Evolutionary conservation across 768 basidiomycete species (phyloP), one percentile per base, ranked within the genome.

Genomic region (Hypholoma fasciculare): DNA sequence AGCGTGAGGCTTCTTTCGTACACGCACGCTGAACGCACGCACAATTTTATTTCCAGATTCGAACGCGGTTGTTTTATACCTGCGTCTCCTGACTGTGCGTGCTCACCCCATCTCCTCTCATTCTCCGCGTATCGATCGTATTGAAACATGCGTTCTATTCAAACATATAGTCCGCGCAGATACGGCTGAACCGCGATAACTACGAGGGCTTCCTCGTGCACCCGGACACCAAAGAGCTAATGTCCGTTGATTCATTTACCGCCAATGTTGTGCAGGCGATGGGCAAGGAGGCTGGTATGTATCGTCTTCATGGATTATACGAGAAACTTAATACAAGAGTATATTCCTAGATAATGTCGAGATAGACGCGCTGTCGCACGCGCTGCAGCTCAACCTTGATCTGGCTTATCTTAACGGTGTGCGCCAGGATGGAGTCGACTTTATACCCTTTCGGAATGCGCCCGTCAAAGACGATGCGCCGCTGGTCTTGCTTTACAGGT

Each of bases 351-450:
- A 96, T 63, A 88, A 96, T 62, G 86, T 89, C 11, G 90, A 93
- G 65, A 89, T 96, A 61, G 81, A 82, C 37, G 94, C 94, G 1
- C 77, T 96, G 11, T 81, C 88, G 16, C 76, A 82, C 36, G 89
- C 87, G 0, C 72, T 96, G 27, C 71, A 80, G 19, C 72, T 91
- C 49, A 86, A 88, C 51, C 73, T 95, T 51, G 79, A 83, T 54
- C 80, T 95, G 38, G 91, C 92, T 1, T 94, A 94, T 70, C 80
- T 97, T 26, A 92, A 93, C 71, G 88, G 91, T 1, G 82, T 77
- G 14, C 70, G 69, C 20, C 66, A 63, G 13, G 73, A 76, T 42
- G 84, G 79, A 23, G 88, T 92, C 47, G 83, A 85, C 65, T 90
- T 92, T 71, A 82, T 88, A 49, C 75, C 83, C 57, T 85, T 94